Percentiles rank a stretch among this genome's conserved stretches.
These are phyloP conservation scores for Talaromyces marneffei DNA, from an alignment of 2,329 filamentous ascomycete genomes.

Conservation along the genomic window DNA sequence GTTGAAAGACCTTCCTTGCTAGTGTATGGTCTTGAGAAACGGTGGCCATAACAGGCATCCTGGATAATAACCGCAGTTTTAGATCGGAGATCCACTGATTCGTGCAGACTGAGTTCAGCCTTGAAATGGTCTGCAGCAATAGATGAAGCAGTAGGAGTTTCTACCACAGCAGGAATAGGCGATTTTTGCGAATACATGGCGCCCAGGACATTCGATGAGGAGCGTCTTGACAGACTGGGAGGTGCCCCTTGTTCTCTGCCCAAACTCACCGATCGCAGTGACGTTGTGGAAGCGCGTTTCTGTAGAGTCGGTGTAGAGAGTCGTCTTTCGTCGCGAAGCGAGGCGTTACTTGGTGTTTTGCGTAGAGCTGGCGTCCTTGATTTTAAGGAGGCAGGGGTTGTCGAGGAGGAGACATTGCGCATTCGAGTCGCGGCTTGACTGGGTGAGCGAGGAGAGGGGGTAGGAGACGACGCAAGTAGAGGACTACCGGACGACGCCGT, in stretches of 20 bases:
- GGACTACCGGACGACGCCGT: constrained; percentile 18
- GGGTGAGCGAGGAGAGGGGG: constrained; percentile 16
- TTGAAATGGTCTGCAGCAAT: constrained; percentile 65
- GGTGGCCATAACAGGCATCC: constrained; percentile 91
- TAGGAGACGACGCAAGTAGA: constrained; percentile 23
- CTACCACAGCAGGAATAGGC: constrained; percentile 19
- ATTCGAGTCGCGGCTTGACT: constrained; percentile 9
- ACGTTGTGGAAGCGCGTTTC: constrained; percentile 35
- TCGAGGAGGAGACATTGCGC: constrained; percentile 17
- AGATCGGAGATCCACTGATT: constrained; percentile 38
- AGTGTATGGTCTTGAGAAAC: constrained; percentile 76
- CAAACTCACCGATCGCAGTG: constrained; percentile 28
- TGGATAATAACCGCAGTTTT: constrained; percentile 80
- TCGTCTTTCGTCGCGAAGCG: constrained; percentile 33
- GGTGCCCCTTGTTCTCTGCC: constrained; percentile 23
- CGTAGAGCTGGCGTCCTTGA: constrained; percentile 15
- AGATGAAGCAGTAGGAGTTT: constrained; percentile 44
- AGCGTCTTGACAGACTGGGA: constrained; percentile 30
- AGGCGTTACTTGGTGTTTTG: constrained; percentile 30
- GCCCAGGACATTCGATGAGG: constrained; percentile 26
- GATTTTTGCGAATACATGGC: constrained; percentile 27
- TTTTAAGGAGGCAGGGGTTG: constrained; percentile 9
- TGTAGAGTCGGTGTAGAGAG: constrained; percentile 32
- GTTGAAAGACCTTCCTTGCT: constrained; percentile 64
- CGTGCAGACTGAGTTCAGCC: constrained; percentile 62